These are phyloP conservation scores for Tanacetum coccineum DNA, from an alignment of 129 eudicot genomes.

Conservation along the genomic window DNA sequence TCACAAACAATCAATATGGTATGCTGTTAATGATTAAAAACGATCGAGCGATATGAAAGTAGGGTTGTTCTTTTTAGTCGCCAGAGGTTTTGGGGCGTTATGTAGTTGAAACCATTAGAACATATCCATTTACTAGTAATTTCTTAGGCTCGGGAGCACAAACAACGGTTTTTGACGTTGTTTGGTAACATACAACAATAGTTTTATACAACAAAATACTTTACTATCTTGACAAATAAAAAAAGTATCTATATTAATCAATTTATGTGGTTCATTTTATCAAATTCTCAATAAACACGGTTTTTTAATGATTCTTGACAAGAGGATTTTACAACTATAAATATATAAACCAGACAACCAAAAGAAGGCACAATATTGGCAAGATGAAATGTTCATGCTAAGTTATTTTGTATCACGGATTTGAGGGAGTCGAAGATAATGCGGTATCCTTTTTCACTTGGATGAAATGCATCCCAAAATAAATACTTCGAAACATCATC, in stretches of 20 bases:
- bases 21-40: too few species aligned
- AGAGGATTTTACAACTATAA: not conserved
- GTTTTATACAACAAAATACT: too few species aligned
- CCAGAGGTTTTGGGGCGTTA: too few species aligned
- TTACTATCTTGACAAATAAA: not conserved
- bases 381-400: constrained; percentile 16
- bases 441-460: constrained; percentile 42
- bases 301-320: constrained; percentile 4
- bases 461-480: constrained; percentile 64
- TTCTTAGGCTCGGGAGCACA: too few species aligned
- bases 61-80: too few species aligned
- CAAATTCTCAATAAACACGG: not conserved
- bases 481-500: constrained; percentile 43
- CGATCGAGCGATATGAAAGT: too few species aligned
- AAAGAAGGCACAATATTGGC: constrained; percentile 6
- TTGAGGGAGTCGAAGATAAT: constrained; percentile 36
- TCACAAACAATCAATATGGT: too few species aligned
- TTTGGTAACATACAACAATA: not conserved
- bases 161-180: too few species aligned
- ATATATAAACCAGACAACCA: not conserved
- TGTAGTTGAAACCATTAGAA: too few species aligned
- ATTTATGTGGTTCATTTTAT: not conserved
- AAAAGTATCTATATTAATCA: not conserved
- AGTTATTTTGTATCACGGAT: constrained; percentile 22
- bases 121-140: too few species aligned